Evolutionary conservation across 257 asterid genomes (phyloP).

Genomic region (Solanum corneliomulleri): DNA sequence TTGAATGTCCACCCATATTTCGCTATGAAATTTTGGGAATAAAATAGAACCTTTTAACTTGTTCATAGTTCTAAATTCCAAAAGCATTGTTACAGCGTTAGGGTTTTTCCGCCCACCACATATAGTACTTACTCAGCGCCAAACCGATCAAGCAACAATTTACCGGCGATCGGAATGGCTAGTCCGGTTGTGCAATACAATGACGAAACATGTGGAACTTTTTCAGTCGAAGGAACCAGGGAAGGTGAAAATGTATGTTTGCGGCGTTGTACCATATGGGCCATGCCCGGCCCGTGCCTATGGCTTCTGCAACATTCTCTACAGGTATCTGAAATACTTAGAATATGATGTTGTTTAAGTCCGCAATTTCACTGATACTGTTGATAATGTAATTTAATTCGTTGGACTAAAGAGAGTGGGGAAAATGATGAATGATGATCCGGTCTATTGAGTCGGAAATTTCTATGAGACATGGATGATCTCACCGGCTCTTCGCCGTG

Average conservation of each 20-base stretch:
- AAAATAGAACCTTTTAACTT: not conserved
- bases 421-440: slow-evolving; percentile 16
- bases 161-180: not conserved
- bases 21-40: too few relatives aligned
- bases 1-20: too few relatives aligned
- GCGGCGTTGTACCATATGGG: slow-evolving; percentile 42
- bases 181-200: slow-evolving; percentile 41
- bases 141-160: not conserved
- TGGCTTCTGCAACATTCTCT: slow-evolving; percentile 56
- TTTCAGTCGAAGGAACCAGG: slow-evolving; percentile 39
- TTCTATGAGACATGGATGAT: too few relatives aligned
- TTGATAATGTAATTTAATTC: slow-evolving; percentile 82
- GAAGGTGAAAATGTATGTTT: slow-evolving; percentile 55
- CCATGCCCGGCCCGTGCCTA: too few relatives aligned
- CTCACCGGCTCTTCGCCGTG: too few relatives aligned
- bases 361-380: slow-evolving; percentile 73
- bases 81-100: not conserved
- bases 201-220: slow-evolving; percentile 48
- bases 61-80: not conserved
- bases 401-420: slow-evolving; percentile 43
- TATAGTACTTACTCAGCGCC: too few relatives aligned
- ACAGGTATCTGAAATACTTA: slow-evolving; percentile 48
- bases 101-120: not conserved
- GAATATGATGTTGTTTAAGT: slow-evolving; percentile 65
- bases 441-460: slow-evolving; percentile 23